These are phyloP conservation scores for Suhomyces kunorum DNA, from an alignment of 1,139 yeast genomes.

Conservation along the genomic window DNA sequence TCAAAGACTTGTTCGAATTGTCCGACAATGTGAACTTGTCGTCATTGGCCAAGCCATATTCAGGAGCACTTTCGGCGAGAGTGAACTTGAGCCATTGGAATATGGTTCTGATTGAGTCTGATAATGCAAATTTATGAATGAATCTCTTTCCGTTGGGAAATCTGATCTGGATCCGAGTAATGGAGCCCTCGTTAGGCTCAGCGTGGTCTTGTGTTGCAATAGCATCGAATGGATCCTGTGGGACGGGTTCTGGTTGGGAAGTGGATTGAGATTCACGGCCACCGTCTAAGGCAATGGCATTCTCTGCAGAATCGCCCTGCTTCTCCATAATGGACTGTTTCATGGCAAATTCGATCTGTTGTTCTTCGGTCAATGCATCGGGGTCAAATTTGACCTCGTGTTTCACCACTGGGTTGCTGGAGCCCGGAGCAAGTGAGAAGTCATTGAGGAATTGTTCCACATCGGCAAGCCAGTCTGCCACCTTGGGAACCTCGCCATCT, in stretches of 20 bases:
- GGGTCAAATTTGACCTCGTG: constrained; percentile 59
- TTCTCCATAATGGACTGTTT: constrained; percentile 55
- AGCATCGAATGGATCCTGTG: constrained; percentile 34
- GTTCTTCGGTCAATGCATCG: constrained; percentile 73
- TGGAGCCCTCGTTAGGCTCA: constrained; percentile 64
- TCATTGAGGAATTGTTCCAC: constrained; percentile 59
- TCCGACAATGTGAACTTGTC: constrained; percentile 54
- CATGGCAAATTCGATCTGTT: constrained; percentile 79
- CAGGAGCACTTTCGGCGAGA: constrained; percentile 49
- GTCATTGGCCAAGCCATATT: constrained; percentile 45
- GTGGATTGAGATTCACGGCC: constrained; percentile 6
- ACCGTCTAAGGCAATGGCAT: constrained; percentile 30
- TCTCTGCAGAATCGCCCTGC: constrained; percentile 26
- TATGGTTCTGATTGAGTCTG: constrained; percentile 41
- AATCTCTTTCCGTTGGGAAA: constrained; percentile 83
- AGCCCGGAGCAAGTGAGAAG: constrained; percentile 65
- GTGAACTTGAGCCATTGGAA: constrained; percentile 57
- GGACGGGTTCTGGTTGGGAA: constrained; percentile 12
- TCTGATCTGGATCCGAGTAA: constrained; percentile 83
- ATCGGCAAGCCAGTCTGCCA: constrained; percentile 59
- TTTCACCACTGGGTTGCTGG: constrained; percentile 67
- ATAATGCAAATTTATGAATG: constrained; percentile 65
- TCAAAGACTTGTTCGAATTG: constrained; percentile 64
- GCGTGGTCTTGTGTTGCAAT: constrained; percentile 52
- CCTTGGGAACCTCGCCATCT: constrained; percentile 58